Base-by-base conservation (phyloP, 495 filamentous ascomycete species). In the Viridothelium virens region DNA sequence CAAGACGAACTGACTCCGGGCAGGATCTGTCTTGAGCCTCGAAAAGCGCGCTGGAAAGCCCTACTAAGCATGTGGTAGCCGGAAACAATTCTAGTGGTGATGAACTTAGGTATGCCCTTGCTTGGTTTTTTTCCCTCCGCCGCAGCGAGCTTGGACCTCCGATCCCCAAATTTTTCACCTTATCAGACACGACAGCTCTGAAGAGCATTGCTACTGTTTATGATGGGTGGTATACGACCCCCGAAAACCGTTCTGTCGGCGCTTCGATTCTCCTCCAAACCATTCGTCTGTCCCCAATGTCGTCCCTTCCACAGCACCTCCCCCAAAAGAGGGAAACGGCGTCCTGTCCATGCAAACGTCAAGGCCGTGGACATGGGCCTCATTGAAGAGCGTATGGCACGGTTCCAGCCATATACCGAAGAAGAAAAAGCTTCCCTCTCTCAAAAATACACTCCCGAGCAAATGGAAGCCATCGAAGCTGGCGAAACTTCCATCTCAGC, bases 401-500 rank as follows among this genome's bases (percentile, higher is more conserved):
- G 63, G 81, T 88, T 87, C 74, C 77, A 83, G 67, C 72, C 79
- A 4, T 97, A 95, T 79, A 86, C 86, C 2, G 75, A 79, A 56
- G 82, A 85, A 48, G 89, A 97, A 73, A 83, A 87, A 70, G 81
- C 79, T 16, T 70, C 76, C 16, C 81, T 97, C 46, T 70, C 74
- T 38, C 78, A 85, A 69, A 79, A 81, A 66, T 97, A 96, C 80
- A 89, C 89, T 5, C 82, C 87, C 14, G 83, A 86, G 67, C 94
- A 98, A 77, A 79, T 96, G 66, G 81, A 80, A n/a, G 90, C 91
- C 56, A 86, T 98, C 76, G 81, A 91, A 77, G 91, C 89, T 63
- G 94, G 89, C 67, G 94, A 98, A 77, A 81, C 82, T 10, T 85
- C 90, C 66, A 89, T 98, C 76, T 84, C 90, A 76, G 84, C 87